Base-by-base conservation (phyloP, 1,139 yeast species). In the Taphrina confusa region DNA sequence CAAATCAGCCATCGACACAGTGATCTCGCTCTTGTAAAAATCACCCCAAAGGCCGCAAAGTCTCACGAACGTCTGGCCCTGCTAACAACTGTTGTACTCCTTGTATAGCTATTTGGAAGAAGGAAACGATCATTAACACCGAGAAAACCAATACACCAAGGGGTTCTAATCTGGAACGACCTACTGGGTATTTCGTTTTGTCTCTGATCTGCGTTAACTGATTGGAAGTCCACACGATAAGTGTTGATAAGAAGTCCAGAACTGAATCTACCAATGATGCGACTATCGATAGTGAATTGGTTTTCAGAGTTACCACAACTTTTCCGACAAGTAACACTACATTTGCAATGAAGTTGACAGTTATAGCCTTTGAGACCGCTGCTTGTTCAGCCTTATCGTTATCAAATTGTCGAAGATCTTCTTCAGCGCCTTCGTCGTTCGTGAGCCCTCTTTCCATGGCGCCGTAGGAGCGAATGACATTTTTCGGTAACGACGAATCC, bases 191-290 rank as follows among this genome's bases (percentile, higher is more conserved):
- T 47, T 75, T 74, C 4, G 75, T 75, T 57, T 76, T 75, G 66
- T 82, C 82, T 31, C 78, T 75, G 39, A 77, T 76, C n/a, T 78
- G 79, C 0, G 87, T 80, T 45, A 87, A 74, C 63, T 78, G 40
- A 1, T 66, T 61, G 57, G 88, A 82, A 40, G 81, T 71, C 74
- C 78, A 86, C 49, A 87, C 86, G 65, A 87, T 86, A 63, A 85
- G 76, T 0, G 94, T 86, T 4, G 92, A 85, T 61, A 87, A 72
- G 61, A 87, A 83, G 69, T 87, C 95, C 64, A 87, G 77, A 0
- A 83, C 75, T 1, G 92, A 85, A 72, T 87, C 94, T 40, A 87
- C 85, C 65, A 87, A 78, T 0, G 94, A 85, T 0, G 95, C 95
- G 55, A 86, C 76, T 56, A 87, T 82, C 3, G 94, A 85, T 66